A percentile compares a stretch with the other conserved stretches of the same genome.
Evolutionary conservation across 2,329 filamentous ascomycete species (phyloP).

Genomic region (Lasiodiplodia theobromae): DNA sequence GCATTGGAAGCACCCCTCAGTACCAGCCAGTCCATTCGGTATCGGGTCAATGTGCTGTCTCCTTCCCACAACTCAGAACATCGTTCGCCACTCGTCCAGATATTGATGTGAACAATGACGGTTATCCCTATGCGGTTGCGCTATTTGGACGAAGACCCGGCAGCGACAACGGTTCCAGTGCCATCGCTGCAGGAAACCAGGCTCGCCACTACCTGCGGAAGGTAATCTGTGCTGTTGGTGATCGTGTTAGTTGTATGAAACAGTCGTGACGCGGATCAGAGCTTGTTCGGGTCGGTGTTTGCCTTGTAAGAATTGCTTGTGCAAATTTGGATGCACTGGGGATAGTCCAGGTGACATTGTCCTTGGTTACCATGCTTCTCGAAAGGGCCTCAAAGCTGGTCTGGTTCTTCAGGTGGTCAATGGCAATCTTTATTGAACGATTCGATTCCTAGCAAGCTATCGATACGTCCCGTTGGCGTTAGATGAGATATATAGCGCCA

Average conservation of each 20-base stretch:
- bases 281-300: constrained; percentile 1
- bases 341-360: constrained; percentile 14
- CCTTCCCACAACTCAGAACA: constrained; percentile 37
- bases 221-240: constrained; percentile 9
- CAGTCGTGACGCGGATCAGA: constrained; percentile 32
- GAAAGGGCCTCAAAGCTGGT: neutral
- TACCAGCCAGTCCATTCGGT: constrained; percentile 46
- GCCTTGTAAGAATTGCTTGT: neutral
- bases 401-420: neutral
- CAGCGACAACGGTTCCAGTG: constrained; percentile 33
- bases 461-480: too few relatives aligned
- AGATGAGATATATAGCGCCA: neutral
- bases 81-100: constrained; percentile 32
- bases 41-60: constrained; percentile 53
- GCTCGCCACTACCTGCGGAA: neutral
- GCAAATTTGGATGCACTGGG: neutral
- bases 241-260: constrained; percentile 26
- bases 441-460: constrained; percentile 1
- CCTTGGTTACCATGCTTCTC: neutral
- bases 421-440: neutral
- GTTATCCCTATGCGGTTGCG: constrained; percentile 24
- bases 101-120: constrained; percentile 31
- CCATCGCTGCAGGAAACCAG: constrained; percentile 36
- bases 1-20: constrained; percentile 57
- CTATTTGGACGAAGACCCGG: constrained; percentile 28